Base-by-base conservation (phyloP, 257 asterid genomes). In the Solanum chiquidenum region DNA sequence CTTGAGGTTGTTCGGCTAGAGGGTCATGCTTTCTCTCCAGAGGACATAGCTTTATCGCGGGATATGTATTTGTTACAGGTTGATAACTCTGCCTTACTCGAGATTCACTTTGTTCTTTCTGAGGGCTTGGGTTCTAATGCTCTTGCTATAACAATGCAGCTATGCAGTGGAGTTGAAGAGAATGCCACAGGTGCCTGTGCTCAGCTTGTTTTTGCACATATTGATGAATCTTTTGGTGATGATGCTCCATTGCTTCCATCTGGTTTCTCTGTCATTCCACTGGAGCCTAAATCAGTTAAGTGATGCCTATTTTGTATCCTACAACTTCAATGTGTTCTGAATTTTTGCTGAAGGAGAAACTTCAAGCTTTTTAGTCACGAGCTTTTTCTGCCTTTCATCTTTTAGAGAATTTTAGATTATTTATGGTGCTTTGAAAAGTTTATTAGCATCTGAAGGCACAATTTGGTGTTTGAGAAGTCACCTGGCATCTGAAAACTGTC, bases 151-250 rank as follows among this genome's bases (percentile, higher is more conserved):
- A 42, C 12, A 87, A 83, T 42, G 85, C 97, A 97, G 99, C 89
- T 94, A 31, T 96, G 98, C 95, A 94, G 96, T 34, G 99, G 98
- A 76, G 91, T 94, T 14, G 98, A 96, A 76, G 99, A 96, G 91
- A 91, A 92, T 46, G 90, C 92, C 27, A 90, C 92, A 9, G 96
- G 98, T 64, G 90, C 96, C 40, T 97, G 98, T 84, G 95, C 98
- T 84, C 98, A 97, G 94, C 98, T 97, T 12, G 98, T 97, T 73
- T 97, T 97, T 91, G 98, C 99, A 62, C 98, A 99, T 3, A 96
- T 97, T 20, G 98, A 97, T 60, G 99, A 95, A 88, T 93, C 98
- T 23, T 96, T 97, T 68, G 98, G 98, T 14, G 99, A 97, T 40
- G 99, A 97, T 86, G 99, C 98, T 82, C 97, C 96, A 23, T 40